Base-by-base conservation (phyloP, 140 eudicot genomes). In the Anethum foeniculum region DNA sequence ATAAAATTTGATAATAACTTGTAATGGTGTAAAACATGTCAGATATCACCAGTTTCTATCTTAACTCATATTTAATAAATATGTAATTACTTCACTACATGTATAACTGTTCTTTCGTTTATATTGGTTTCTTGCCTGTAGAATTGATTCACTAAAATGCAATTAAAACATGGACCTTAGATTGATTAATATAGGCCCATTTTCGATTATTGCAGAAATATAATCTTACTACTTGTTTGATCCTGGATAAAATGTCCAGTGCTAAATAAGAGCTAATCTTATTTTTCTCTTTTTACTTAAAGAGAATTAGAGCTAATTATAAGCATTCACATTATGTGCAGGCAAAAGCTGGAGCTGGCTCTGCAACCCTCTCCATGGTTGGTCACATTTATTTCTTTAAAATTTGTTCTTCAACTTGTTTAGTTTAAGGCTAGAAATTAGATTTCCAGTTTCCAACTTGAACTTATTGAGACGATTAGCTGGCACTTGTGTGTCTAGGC, bases 291-390 rank as follows among this genome's bases (percentile, higher is more conserved):
- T 10, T 46, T 34, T 34, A 46, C 1, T 46, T 46, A 12, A 12
- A 12, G 51, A 46, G 51, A 51, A 5, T 18, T 13, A 64, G 14
- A 44, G 46, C 56, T 64, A 38, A 79, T 44, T 23, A 15, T 14
- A 46, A 47, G 9, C 18, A 47, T 28, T 30, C 8, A 30, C 43
- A 46, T 18, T 18, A n/a, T 79, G 82, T 84, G 80, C 92, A 95
- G 99, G 99, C 99, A 77, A 96, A 96, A 89, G 99, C 98, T 71
- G 99, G 99, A 23, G 90, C 98, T 77, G 99, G 99, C 76, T 96
- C 99, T 46, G 99, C 99, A 80, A 96, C 98, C 62, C 91, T 96
- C 15, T 96, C 99, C 64, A 96, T 96, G 99, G 99, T 94, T 56
- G 77, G 90, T 74, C 71, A 23, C 58, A 34, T 79, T 28, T 28